Evolutionary conservation across 1,139 yeast genomes (phyloP).

Genomic region (Citeromyces hawaiiensis): DNA sequence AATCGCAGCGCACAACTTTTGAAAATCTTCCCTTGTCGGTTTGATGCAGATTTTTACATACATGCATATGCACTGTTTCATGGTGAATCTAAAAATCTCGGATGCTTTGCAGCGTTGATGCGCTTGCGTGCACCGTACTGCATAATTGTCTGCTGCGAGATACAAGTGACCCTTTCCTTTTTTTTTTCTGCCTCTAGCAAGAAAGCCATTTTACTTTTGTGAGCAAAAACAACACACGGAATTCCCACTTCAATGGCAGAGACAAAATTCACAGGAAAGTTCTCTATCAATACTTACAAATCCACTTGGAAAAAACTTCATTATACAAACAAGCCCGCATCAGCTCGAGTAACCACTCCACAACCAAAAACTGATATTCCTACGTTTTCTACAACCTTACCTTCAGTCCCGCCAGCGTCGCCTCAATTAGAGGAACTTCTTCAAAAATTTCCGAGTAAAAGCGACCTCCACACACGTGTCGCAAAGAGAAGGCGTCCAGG

Average conservation of each 20-base stretch:
- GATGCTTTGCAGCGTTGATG: neutral
- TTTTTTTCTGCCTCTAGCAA: neutral
- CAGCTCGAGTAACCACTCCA: neutral
- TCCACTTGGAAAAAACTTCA: neutral
- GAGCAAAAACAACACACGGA: neutral
- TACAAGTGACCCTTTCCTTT: neutral
- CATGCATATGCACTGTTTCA: neutral
- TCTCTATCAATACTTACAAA: neutral
- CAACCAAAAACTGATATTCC: neutral
- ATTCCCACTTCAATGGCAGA: neutral
- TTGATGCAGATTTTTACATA: neutral
- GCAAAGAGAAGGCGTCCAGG: neutral
- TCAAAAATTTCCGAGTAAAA: neutral
- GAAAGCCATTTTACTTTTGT: neutral
- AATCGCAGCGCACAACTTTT: neutral
- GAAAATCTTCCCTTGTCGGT: neutral
- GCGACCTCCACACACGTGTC: neutral
- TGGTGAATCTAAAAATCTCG: neutral
- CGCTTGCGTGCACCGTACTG: neutral
- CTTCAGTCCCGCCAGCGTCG: neutral
- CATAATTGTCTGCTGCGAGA: neutral
- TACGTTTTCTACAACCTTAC: neutral
- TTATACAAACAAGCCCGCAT: neutral
- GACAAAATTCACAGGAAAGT: neutral
- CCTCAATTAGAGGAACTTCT: neutral